Conservation (phyloP, 352 stramenopile genomes). For the Phytophthora pluvialis region DNA sequence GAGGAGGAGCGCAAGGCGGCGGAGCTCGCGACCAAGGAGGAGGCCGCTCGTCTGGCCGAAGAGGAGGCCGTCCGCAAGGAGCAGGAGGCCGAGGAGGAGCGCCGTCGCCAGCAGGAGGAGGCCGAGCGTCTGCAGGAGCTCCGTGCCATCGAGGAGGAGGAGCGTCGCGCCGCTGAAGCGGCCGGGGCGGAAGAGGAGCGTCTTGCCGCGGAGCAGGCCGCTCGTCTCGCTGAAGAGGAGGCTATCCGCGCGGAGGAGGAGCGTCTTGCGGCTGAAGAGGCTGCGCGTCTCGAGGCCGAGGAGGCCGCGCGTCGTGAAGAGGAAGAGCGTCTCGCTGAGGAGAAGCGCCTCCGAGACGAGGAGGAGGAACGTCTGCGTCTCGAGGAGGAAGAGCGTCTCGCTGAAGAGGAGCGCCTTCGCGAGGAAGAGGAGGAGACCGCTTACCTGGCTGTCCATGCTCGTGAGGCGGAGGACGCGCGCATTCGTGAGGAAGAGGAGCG, state of each 20-base stretch:
- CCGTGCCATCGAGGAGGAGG: slow-evolving; percentile 42
- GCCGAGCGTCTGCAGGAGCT: slow-evolving; percentile 33
- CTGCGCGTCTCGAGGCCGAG: slow-evolving; percentile 24
- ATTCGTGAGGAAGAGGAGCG: slow-evolving; percentile 43
- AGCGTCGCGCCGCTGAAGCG: slow-evolving; percentile 37
- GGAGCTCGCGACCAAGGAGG: slow-evolving; percentile 37
- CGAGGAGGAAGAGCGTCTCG: slow-evolving; percentile 37
- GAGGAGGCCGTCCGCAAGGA: slow-evolving; percentile 39
- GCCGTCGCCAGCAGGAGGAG: slow-evolving; percentile 33
- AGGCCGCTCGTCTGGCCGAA: slow-evolving; percentile 40
- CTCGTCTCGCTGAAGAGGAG: slow-evolving; percentile 38
- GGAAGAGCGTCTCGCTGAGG: slow-evolving; percentile 36
- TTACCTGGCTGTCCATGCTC: slow-evolving; percentile 19
- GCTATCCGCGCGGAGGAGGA: slow-evolving; percentile 32
- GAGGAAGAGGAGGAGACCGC: slow-evolving; percentile 26
- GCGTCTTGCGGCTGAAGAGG: slow-evolving; percentile 29
- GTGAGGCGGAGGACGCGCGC: slow-evolving; percentile 37
- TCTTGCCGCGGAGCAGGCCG: slow-evolving; percentile 41
- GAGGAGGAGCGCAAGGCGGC: slow-evolving; percentile 48
- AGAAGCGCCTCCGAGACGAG: slow-evolving; percentile 25
- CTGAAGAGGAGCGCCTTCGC: slow-evolving; percentile 34
- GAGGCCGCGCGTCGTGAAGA: slow-evolving; percentile 29
- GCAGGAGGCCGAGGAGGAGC: slow-evolving; percentile 31
- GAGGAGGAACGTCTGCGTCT: slow-evolving; percentile 41
- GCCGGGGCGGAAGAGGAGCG: slow-evolving; percentile 43